Conservation (phyloP, 768 basidiomycete species). For the Psilocybe cubensis region DNA sequence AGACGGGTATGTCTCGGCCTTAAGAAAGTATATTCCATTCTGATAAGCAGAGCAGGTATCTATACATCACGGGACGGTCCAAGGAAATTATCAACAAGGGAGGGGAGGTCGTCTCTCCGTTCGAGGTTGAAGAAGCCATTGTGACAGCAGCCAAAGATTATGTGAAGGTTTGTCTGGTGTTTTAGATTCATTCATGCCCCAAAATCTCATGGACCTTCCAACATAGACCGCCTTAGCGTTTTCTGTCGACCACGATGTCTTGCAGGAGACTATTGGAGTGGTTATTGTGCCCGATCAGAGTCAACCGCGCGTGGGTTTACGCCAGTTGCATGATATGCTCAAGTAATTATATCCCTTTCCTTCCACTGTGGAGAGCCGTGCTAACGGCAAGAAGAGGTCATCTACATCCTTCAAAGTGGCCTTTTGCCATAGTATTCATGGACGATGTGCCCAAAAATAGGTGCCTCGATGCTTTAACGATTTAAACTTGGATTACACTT, state of each 20-base stretch:
- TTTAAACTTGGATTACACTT: background rate
- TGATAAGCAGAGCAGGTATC: slow-evolving; percentile 25
- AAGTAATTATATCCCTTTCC: slow-evolving; percentile 24
- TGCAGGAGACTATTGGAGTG: slow-evolving; percentile 51
- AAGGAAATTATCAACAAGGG: slow-evolving; percentile 67
- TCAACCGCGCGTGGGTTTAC: slow-evolving; percentile 39
- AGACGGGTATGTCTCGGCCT: slow-evolving; percentile 36
- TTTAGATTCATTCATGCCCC: background rate
- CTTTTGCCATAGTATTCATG: slow-evolving; percentile 51
- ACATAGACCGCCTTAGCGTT: slow-evolving; percentile 43
- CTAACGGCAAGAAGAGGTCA: slow-evolving; percentile 32
- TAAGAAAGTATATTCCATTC: background rate
- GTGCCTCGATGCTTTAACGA: slow-evolving; percentile 16
- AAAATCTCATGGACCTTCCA: background rate
- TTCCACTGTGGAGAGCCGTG: background rate
- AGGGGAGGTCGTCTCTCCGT: slow-evolving; percentile 63
- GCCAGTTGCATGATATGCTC: slow-evolving; percentile 46
- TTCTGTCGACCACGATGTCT: slow-evolving; percentile 47
- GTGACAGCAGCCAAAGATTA: slow-evolving; percentile 41
- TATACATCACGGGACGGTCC: slow-evolving; percentile 58
- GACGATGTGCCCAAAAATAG: slow-evolving; percentile 49
- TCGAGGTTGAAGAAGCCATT: slow-evolving; percentile 64
- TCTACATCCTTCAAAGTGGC: slow-evolving; percentile 54
- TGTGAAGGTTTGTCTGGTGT: slow-evolving; percentile 37
- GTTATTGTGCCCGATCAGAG: slow-evolving; percentile 40